Base-by-base conservation (phyloP, 352 stramenopile genomes). In the Plasmopara halstedii region DNA sequence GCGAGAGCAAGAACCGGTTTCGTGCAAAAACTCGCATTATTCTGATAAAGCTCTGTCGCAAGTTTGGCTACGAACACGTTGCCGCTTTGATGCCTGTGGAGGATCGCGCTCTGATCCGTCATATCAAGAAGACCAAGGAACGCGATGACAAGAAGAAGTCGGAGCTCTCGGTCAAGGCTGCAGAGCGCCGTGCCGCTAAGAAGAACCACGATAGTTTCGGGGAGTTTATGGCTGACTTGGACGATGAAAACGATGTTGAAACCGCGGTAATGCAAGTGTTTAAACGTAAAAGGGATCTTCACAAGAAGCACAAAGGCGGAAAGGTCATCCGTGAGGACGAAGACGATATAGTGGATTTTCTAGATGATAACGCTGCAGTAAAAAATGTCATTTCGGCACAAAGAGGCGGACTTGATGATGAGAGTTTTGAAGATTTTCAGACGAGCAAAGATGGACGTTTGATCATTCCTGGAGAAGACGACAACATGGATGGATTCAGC, bases 91-190 rank as follows among this genome's bases (percentile, higher is more conserved):
- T 97, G 40, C 90, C 94, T 0, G 71, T 85, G 26, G 85, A 90
- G 39, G 90, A 98, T 56, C 77, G 67, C 19, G 81, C 88, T 23
- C 56, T 98, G 22, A 93, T 98, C 47, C 95, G 86, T 53, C 90
- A 98, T 66, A 97, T 98, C 56, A 91, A 96, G 59, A 98, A 98
- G 76, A 89, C 95, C 6, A 91, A 89, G 31, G 86, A 97, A 49
- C 79, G 89, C 32, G 83, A 91, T 44, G 73, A 92, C 46, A 89
- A 88, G 62, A 88, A 89, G 54, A 91, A 94, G 50, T 74, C 72
- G 11, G 76, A 93, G 38, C 79, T 86, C 34, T 59, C 67, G 17
- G 55, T 56, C 22, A 55, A 66, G 57, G 60, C 60, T 57, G 60
- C 60, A 22, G 56, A 70, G 37, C 56, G 56, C 15, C 69, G 67